Evolutionary conservation across 768 basidiomycete species (phyloP).

Genomic region (Kwoniella pini): DNA sequence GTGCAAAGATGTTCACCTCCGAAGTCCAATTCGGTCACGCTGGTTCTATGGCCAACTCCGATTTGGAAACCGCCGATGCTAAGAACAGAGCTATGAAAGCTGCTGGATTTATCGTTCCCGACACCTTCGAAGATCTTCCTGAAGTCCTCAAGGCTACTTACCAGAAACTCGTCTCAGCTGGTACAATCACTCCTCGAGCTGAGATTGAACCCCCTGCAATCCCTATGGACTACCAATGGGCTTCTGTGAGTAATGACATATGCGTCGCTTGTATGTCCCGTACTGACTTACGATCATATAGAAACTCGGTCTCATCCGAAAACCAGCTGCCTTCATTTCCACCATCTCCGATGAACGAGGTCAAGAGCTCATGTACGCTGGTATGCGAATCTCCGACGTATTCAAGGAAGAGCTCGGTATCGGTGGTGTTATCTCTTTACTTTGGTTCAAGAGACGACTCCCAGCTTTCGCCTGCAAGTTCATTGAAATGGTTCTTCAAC

Average conservation of each 20-base stretch:
- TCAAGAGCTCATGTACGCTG: conserved; percentile 95
- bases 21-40: conserved; percentile 99
- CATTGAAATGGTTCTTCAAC: conserved; percentile 99
- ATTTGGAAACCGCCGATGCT: conserved; percentile 94
- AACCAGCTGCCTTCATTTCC: conserved; percentile 95
- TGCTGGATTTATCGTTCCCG: conserved; percentile 94
- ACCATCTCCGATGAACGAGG: conserved; percentile 99
- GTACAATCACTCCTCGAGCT: conserved; percentile 66
- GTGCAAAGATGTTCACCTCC: conserved; percentile 99
- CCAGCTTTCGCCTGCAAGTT: conserved; percentile 96
- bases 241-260: conserved; percentile 59
- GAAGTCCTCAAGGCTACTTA: conserved; percentile 80
- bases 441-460: conserved; percentile 97
- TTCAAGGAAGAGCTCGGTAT: conserved; percentile 96
- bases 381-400: conserved; percentile 98
- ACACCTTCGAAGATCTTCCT: conserved; percentile 96
- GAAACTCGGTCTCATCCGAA: conserved; percentile 95
- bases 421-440: conserved; percentile 89
- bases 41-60: conserved; percentile 96
- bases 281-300: conserved; percentile 16
- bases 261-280: too few species aligned
- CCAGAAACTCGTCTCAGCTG: conserved; percentile 70
- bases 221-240: conserved; percentile 99
- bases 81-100: conserved; percentile 95
- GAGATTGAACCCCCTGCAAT: conserved; percentile 92